Evolutionary conservation across 768 basidiomycete species (phyloP).

Genomic region (Mycena amicta): DNA sequence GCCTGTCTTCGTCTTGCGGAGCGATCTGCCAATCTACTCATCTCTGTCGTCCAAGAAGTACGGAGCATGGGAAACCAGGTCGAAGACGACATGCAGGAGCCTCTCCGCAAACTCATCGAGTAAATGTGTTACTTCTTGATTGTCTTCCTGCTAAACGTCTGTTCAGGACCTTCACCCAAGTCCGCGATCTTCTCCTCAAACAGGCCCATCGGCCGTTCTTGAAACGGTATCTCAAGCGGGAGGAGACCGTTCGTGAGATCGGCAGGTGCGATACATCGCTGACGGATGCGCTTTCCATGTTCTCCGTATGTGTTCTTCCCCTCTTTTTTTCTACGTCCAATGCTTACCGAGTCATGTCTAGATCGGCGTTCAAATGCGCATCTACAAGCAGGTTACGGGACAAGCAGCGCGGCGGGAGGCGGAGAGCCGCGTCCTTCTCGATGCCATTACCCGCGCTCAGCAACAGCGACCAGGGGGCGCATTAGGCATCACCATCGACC

Average conservation of each 20-base stretch:
- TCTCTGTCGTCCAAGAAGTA: constrained; percentile 57
- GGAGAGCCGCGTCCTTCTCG: constrained; percentile 40
- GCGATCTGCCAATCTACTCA: constrained; percentile 61
- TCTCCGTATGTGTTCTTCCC: constrained; percentile 41
- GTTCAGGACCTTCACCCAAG: constrained; percentile 32
- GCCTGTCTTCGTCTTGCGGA: constrained; percentile 64
- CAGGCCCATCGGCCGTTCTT: constrained; percentile 64
- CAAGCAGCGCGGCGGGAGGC: constrained; percentile 37
- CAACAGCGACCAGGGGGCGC: constrained; percentile 24
- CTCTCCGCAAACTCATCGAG: constrained; percentile 50
- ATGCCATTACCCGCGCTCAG: constrained; percentile 27
- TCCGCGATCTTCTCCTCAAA: constrained; percentile 49
- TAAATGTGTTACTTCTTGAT: constrained; percentile 23
- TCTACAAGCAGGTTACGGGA: constrained; percentile 50
- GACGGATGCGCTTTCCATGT: constrained; percentile 53
- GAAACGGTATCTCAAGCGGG: constrained; percentile 67
- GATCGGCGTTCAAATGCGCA: constrained; percentile 56
- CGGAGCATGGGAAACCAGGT: constrained; percentile 46
- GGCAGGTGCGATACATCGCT: constrained; percentile 53
- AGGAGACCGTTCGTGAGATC: constrained; percentile 57
- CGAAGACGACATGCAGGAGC: constrained; percentile 44
- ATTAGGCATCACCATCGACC: constrained; percentile 12
- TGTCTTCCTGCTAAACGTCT: neutral
- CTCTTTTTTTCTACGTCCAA: neutral
- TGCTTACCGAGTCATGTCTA: constrained; percentile 21